phyloP scores from a whole-genome alignment of 306 rosid genomes.

The Dryas alaskensis region DNA sequence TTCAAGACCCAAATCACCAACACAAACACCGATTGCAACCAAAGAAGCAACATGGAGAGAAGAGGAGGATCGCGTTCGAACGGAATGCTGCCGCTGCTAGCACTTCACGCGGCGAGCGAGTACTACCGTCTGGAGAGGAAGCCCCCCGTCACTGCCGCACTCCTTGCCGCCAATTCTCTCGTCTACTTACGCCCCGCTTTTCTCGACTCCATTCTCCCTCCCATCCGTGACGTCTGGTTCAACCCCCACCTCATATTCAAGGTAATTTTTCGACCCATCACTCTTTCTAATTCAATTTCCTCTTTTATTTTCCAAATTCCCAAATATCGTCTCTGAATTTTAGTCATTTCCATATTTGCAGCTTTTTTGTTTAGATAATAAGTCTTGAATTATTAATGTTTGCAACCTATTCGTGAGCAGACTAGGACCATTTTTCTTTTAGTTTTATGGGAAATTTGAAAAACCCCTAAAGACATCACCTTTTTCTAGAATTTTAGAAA shows the following conservation, averaged over 20 bases:
- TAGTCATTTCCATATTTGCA: background rate
- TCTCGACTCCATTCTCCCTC: slow-evolving; percentile 49
- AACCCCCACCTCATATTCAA: slow-evolving; percentile 77
- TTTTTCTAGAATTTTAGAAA: too few relatives aligned
- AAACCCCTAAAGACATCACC: too few relatives aligned
- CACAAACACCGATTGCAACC: background rate
- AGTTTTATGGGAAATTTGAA: too few relatives aligned
- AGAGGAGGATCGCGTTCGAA: slow-evolving; percentile 48
- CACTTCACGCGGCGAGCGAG: slow-evolving; percentile 69
- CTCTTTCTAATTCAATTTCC: background rate
- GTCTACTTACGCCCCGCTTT: slow-evolving; percentile 63
- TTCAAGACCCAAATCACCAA: too few relatives aligned
- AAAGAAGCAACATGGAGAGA: slow-evolving; percentile 41
- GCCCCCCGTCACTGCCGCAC: slow-evolving; percentile 79
- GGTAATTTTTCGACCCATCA: slow-evolving; percentile 35
- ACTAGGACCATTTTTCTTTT: too few relatives aligned
- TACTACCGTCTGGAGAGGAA: slow-evolving; percentile 60
- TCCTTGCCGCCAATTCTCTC: slow-evolving; percentile 76
- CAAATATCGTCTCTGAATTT: too few relatives aligned
- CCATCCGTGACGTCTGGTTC: slow-evolving; percentile 72
- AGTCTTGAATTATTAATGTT: background rate
- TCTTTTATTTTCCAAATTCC: background rate
- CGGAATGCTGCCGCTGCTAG: slow-evolving; percentile 68
- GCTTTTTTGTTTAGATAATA: background rate
- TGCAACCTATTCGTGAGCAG: background rate